These are phyloP conservation scores for Dissophora globulifera DNA, from an alignment of 192 early-diverging fungal genomes.

Conservation along the genomic window DNA sequence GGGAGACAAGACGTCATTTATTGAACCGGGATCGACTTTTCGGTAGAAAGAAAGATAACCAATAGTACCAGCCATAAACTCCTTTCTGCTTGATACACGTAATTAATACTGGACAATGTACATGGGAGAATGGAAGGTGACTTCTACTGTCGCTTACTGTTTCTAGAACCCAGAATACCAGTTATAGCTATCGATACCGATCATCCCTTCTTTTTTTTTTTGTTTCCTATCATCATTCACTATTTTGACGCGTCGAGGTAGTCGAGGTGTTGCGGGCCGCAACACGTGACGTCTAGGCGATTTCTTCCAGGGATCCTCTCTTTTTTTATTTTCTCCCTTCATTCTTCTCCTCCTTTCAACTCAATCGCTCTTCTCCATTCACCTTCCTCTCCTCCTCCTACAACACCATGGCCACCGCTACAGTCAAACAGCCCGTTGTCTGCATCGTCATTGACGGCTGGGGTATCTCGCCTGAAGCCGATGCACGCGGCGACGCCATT, in stretches of 20 bases:
- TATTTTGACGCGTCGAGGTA: no score
- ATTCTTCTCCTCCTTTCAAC: background rate
- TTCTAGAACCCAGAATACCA: no score
- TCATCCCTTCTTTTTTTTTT: background rate
- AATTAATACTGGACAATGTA: no score
- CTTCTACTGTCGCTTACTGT: no score
- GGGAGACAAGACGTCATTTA: slow-evolving; percentile 30
- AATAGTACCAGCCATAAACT: no score
- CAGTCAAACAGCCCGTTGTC: slow-evolving; percentile 74
- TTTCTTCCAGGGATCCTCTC: no score
- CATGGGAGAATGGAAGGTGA: background rate
- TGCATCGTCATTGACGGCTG: slow-evolving; percentile 98
- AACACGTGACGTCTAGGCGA: no score
- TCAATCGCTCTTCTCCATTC: background rate
- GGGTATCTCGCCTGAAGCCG: slow-evolving; percentile 83
- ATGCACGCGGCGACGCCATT: slow-evolving; percentile 91
- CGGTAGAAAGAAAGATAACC: no score
- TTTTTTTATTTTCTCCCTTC: background rate
- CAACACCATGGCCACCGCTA: slow-evolving; percentile 14
- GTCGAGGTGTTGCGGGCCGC: no score
- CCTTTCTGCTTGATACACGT: no score
- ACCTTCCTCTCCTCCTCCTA: background rate
- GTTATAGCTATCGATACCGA: no score
- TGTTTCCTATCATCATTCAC: no score
- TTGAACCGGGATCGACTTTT: slow-evolving; percentile 16